Base-by-base conservation (phyloP, 2,329 filamentous ascomycete species). In the Epichloe amarillans region DNA sequence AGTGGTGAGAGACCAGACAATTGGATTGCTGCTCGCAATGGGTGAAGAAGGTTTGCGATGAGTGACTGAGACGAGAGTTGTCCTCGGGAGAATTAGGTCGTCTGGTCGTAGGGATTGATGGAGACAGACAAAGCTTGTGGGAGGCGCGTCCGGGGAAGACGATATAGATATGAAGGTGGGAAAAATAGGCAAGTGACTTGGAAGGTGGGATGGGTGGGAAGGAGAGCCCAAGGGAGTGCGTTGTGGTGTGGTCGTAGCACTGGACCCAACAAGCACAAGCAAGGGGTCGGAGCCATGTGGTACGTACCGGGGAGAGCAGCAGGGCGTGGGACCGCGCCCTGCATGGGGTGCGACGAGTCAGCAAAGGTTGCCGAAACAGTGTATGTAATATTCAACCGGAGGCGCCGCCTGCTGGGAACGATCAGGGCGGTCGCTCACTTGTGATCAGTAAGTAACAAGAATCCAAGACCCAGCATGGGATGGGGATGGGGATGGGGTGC, bases 81-180 rank as follows among this genome's bases (percentile, higher is more conserved):
- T 45, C 17, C 35, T 15, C 19, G 33, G 33, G 33, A 19, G 37
- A 37, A 19, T 33, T 46, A 47, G 42, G 49, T 44, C 44, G 49
- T 33, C 47, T 26, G 21, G 44, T 40, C 47, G 52, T 42, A 21
- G 19, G 19, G 23, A 38, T 50, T 33, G 46, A 46, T 45, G 44
- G 44, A 40, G 37, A 37, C 48, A 17, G 26, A 43, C 21, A 46
- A 8, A 10, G 36, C 8, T 14, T 42, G 21, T 26, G 26, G 10
- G 35, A 47, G 35, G 50, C 38, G 47, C 36, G 43, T 50, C 53
- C 48, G 51, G 55, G 53, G 55, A 52, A 52, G 51, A 50, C 23
- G 50, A 51, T 46, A 51, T 48, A 50, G 43, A 52, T 54, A 56
- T 55, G 49, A 47, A 37, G 46, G 49, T 53, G 46, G 40, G 49